These are phyloP conservation scores for Trichoderma aggressivum DNA, from an alignment of 2,329 filamentous ascomycete genomes.

Conservation along the genomic window DNA sequence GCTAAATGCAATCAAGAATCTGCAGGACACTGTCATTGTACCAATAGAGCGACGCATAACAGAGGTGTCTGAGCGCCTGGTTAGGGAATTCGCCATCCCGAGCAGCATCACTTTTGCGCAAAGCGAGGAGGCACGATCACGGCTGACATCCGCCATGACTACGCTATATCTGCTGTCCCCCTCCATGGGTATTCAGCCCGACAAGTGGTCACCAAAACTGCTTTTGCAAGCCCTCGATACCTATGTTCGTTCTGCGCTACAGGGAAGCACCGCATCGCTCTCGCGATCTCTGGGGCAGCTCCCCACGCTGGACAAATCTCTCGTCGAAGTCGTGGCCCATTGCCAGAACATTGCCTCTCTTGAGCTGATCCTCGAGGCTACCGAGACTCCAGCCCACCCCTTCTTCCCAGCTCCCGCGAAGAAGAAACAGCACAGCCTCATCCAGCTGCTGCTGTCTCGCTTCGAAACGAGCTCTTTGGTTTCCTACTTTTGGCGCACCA, in stretches of 20 bases:
- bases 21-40: slow-evolving; percentile 65
- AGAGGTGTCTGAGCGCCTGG: slow-evolving; percentile 69
- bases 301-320: slow-evolving; percentile 74
- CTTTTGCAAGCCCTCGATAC: slow-evolving; percentile 74
- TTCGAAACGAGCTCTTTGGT: slow-evolving; percentile 85
- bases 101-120: slow-evolving; percentile 57
- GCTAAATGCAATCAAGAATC: slow-evolving; percentile 66
- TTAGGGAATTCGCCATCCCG: slow-evolving; percentile 77
- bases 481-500: slow-evolving; percentile 89
- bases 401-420: slow-evolving; percentile 45
- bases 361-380: slow-evolving; percentile 69
- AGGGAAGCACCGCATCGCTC: slow-evolving; percentile 72
- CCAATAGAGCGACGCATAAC: slow-evolving; percentile 74
- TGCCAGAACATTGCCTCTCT: slow-evolving; percentile 92
- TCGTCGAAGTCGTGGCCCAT: slow-evolving; percentile 75
- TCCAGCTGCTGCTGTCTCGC: slow-evolving; percentile 69
- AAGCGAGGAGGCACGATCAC: slow-evolving; percentile 70
- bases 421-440: slow-evolving; percentile 48
- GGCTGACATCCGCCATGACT: slow-evolving; percentile 69
- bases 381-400: slow-evolving; percentile 66
- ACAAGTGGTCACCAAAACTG: slow-evolving; percentile 62
- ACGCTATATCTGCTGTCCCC: slow-evolving; percentile 82
- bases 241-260: slow-evolving; percentile 77
- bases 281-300: slow-evolving; percentile 74
- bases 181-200: slow-evolving; percentile 48